phyloP scores from a whole-genome alignment of 202 grass and related monocot species.

The Zizania palustris region DNA sequence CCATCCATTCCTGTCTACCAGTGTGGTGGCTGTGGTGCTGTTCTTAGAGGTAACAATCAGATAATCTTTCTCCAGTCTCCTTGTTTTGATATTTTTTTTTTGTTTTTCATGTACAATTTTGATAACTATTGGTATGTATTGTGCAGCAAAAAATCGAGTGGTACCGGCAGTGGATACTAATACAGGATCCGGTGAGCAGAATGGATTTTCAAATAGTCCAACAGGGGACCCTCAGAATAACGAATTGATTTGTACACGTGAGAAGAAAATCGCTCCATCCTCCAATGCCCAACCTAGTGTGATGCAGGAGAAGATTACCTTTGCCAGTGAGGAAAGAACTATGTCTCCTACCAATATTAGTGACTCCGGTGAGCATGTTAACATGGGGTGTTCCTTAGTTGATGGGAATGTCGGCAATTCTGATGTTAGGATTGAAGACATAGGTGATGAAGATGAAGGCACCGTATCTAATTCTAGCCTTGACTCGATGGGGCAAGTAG shows the following conservation, averaged over 20 bases:
- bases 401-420: constrained; percentile 18
- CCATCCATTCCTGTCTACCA: constrained; percentile 72
- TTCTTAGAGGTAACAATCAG: constrained; percentile 68
- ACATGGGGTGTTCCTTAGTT: neutral
- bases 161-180: neutral
- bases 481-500: neutral
- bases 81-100: neutral
- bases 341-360: neutral
- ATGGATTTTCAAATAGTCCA: constrained; percentile 17
- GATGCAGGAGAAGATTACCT: constrained; percentile 13
- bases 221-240: constrained; percentile 31
- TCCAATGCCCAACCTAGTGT: neutral
- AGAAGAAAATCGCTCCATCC: constrained; percentile 4
- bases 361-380: constrained; percentile 13
- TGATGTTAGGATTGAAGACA: constrained; percentile 37
- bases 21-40: constrained; percentile 68
- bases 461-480: neutral
- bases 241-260: constrained; percentile 36
- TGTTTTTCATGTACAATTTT: neutral
- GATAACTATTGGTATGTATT: constrained; percentile 1
- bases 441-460: neutral
- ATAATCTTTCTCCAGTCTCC: neutral
- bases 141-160: constrained; percentile 56
- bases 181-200: constrained; percentile 5
- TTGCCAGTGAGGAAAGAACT: neutral